Evolutionary conservation across 2,329 filamentous ascomycete species (phyloP).

Genomic region (Penicillium sp.): DNA sequence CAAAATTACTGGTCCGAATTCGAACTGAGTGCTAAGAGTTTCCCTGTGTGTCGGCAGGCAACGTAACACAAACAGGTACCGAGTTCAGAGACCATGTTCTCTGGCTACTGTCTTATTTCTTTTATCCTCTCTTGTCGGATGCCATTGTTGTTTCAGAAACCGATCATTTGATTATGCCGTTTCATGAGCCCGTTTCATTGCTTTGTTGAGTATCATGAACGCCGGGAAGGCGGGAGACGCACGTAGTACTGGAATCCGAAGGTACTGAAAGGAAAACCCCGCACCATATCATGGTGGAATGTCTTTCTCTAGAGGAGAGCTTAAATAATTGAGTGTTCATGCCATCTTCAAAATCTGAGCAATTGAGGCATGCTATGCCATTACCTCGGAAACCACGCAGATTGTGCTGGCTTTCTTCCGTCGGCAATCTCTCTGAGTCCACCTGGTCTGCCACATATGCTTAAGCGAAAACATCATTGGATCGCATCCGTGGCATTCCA

Average conservation of each 20-base stretch:
- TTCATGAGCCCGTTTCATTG: neutral
- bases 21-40: conserved; percentile 16
- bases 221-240: neutral
- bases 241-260: neutral
- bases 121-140: neutral
- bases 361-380: neutral
- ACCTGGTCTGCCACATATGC: neutral
- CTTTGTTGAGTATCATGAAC: neutral
- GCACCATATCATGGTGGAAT: neutral
- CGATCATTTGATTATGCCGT: neutral
- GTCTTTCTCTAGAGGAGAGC: neutral
- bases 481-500: neutral
- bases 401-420: too few species aligned
- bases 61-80: conserved; percentile 30
- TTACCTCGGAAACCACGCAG: neutral
- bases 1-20: conserved; percentile 17
- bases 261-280: neutral
- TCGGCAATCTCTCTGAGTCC: neutral
- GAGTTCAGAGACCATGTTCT: conserved; percentile 8
- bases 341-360: neutral
- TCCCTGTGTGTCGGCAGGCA: conserved; percentile 14
- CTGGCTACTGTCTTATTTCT: neutral
- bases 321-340: neutral
- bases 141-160: neutral
- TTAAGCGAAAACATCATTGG: conserved; percentile 5